Conservation (phyloP, 2,329 filamentous ascomycete species). For the Davidsoniella virescens region DNA sequence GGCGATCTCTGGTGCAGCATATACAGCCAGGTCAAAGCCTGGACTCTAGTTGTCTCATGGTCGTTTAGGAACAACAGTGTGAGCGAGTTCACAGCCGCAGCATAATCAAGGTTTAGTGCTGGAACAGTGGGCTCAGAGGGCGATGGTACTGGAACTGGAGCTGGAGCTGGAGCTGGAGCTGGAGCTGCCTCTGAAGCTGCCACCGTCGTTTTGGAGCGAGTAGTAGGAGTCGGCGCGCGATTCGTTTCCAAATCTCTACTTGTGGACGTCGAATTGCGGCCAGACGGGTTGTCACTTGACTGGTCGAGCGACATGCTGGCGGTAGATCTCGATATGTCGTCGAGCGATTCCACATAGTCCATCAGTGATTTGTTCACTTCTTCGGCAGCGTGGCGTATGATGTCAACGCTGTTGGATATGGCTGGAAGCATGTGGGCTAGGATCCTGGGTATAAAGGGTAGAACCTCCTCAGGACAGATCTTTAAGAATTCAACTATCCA, state of each 20-base stretch:
- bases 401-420: conserved; percentile 81
- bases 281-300: not conserved
- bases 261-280: conserved; percentile 1
- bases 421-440: conserved; percentile 83
- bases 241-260: conserved; percentile 2
- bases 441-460: conserved; percentile 85
- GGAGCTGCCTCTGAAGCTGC: conserved; percentile 20
- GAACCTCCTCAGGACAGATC: conserved; percentile 90
- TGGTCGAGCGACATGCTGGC: not conserved
- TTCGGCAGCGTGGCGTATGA: conserved; percentile 73
- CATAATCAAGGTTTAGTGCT: conserved; percentile 66
- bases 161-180: conserved; percentile 19
- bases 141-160: conserved; percentile 18
- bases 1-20: conserved; percentile 96
- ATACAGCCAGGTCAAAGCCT: conserved; percentile 87
- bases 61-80: conserved; percentile 92
- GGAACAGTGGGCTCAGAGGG: not conserved
- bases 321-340: conserved; percentile 39
- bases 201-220: not conserved
- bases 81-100: conserved; percentile 80
- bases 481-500: conserved; percentile 97
- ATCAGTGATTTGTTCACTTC: conserved; percentile 83
- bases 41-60: conserved; percentile 87
- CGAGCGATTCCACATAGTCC: conserved; percentile 84
- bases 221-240: conserved; percentile 8